Base-by-base conservation (phyloP, 106 monocot species). In the Amphibolis antarctica region DNA sequence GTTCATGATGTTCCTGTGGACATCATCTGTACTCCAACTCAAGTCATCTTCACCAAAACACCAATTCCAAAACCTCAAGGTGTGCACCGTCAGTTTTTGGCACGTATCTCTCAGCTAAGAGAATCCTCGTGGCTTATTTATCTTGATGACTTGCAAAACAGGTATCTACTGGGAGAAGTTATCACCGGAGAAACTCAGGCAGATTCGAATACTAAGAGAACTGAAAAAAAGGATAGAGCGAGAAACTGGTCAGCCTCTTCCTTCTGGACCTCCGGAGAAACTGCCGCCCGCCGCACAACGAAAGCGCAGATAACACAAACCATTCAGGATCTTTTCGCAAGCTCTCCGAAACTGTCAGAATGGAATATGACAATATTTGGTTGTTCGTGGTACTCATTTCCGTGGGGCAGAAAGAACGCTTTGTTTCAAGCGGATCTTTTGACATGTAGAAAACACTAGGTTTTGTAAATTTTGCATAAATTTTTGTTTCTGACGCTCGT, bases 81-180 rank as follows among this genome's bases (percentile, higher is more conserved):
- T 92, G 5, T 20, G 58, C 3, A 55, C 44, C 20, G 11, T 1
- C 23, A 15, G n/a, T 22, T 11, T 19, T 19, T n/a, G n/a, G n/a
- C n/a, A 7, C 28, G 12, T 9, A 0, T 23, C 23, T 48, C 25
- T 25, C 17, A 21, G 23, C 17, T 5, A 50, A 50, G 50, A 18
- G 53, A 21, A 9, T 10, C 27, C 27, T 9, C 44, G 0, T 62
- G 62, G 20, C 50, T 31, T 23, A 53, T 18, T 3, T 0, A 54
- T 0, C 10, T 28, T 58, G 24, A 29, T 58, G 10, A n/a, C 66
- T 53, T 9, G 1, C 10, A 18, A 27, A 14, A 12, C 24, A 93
- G 88, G 93, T 57, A 93, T 93, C 26, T 93, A 93, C 59, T 93
- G 88, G 93, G 88, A 93, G 49, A 93, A 85, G 60, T 62, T 93